Percentiles rank a stretch among this genome's conserved stretches.
Conservation (phyloP, 306 rosid genomes). For the Parietaria judaica region DNA sequence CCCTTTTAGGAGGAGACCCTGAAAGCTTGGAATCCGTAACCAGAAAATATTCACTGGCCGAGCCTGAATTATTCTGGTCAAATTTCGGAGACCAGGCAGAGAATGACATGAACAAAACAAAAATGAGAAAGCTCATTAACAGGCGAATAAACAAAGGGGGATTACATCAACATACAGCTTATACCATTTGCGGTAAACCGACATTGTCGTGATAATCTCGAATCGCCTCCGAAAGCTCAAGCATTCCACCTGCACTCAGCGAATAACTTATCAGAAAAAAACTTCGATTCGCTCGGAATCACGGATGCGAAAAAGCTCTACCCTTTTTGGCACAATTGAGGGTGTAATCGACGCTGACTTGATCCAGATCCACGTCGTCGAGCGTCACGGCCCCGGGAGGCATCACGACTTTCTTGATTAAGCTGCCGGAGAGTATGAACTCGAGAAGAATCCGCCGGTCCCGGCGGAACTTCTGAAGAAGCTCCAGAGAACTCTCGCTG, state of each 20-base stretch:
- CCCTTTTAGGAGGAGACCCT: constrained; percentile 90
- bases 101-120: constrained; percentile 17
- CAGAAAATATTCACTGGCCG: constrained; percentile 78
- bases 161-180: constrained; percentile 12
- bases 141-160: neutral
- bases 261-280: constrained; percentile 1
- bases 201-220: constrained; percentile 91
- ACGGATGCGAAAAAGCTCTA: constrained; percentile 8
- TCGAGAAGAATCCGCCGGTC: constrained; percentile 84
- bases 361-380: constrained; percentile 96
- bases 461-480: constrained; percentile 77
- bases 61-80: constrained; percentile 74
- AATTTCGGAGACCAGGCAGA: constrained; percentile 22
- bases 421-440: constrained; percentile 80
- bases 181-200: constrained; percentile 80
- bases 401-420: constrained; percentile 91
- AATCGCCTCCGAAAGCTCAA: constrained; percentile 94
- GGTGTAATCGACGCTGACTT: constrained; percentile 92
- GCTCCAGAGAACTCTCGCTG: constrained; percentile 73
- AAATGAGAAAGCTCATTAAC: neutral
- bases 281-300: neutral
- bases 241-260: constrained; percentile 59
- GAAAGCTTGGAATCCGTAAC: constrained; percentile 66
- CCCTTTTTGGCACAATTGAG: constrained; percentile 85
- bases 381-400: constrained; percentile 97